Evolutionary conservation across 75 land plant genomes (phyloP).

Genomic region (Pseudotsuga menziesii): DNA sequence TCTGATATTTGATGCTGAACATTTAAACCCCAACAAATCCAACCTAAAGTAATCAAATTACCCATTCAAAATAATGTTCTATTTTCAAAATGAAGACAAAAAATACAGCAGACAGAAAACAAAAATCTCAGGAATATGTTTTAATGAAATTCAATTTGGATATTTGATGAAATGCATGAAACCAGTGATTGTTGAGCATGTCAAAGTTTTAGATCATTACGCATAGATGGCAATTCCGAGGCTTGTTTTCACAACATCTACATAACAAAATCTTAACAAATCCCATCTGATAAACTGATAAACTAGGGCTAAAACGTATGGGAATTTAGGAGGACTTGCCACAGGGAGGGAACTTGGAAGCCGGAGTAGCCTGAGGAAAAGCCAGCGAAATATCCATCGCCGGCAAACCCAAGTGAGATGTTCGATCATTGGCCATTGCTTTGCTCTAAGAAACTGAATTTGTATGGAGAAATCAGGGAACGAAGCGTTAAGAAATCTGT

Average conservation of each 20-base stretch:
- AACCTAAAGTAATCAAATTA: too few species aligned
- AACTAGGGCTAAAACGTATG: background rate
- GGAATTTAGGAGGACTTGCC: conserved; percentile 18
- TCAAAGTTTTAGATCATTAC: too few species aligned
- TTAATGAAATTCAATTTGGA: too few species aligned
- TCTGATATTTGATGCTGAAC: too few species aligned
- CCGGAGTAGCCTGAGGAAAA: conserved; percentile 85
- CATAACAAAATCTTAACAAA: background rate
- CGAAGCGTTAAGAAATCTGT: background rate
- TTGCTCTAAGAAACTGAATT: background rate
- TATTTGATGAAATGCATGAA: too few species aligned
- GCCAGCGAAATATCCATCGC: conserved; percentile 60
- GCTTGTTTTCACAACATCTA: too few species aligned
- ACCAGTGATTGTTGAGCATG: too few species aligned
- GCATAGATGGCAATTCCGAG: too few species aligned
- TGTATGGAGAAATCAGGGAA: background rate
- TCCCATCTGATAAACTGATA: background rate
- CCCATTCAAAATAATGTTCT: background rate
- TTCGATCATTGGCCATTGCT: background rate
- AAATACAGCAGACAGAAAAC: background rate
- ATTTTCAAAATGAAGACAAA: background rate
- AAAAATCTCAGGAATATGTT: too few species aligned
- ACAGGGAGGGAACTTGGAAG: conserved; percentile 65
- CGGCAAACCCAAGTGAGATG: conserved; percentile 37
- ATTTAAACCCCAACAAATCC: too few species aligned